phyloP scores from a whole-genome alignment of 306 rosid genomes.

The Cercis canadensis region DNA sequence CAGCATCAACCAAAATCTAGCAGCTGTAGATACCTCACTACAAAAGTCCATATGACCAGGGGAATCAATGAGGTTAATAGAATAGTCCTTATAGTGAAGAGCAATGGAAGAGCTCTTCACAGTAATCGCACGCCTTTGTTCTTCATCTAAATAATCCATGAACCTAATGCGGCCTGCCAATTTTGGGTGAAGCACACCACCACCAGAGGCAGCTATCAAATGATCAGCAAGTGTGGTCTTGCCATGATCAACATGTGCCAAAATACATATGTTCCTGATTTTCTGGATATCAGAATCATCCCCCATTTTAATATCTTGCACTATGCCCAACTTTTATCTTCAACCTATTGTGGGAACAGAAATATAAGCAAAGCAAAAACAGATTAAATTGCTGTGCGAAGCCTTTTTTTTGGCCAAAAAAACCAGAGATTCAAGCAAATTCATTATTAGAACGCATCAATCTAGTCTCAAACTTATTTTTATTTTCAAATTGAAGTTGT shows the following conservation, averaged over 20 bases:
- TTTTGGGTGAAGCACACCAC: constrained; percentile 75
- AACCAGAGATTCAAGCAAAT: too few species aligned
- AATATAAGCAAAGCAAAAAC: neutral
- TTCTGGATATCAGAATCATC: constrained; percentile 43
- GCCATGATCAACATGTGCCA: constrained; percentile 95
- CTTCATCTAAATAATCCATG: constrained; percentile 91
- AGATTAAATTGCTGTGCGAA: too few species aligned
- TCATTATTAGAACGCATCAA: too few species aligned
- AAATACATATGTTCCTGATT: constrained; percentile 81
- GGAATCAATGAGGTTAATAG: constrained; percentile 84
- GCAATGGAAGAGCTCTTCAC: constrained; percentile 90
- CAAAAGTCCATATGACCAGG: constrained; percentile 96
- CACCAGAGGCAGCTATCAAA: constrained; percentile 71
- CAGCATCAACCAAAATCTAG: constrained; percentile 86
- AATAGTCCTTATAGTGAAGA: constrained; percentile 46
- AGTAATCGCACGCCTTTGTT: constrained; percentile 87
- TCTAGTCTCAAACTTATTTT: too few species aligned
- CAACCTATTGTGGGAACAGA: neutral
- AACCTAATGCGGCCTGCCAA: constrained; percentile 83
- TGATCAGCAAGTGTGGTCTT: constrained; percentile 94
- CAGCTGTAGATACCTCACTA: constrained; percentile 94
- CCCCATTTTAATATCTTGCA: constrained; percentile 35
- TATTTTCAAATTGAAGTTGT: too few species aligned
- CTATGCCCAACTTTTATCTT: neutral
- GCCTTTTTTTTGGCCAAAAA: too few species aligned